These are phyloP conservation scores for Oidiodendron maius DNA, from an alignment of 495 filamentous ascomycete species.

Conservation along the genomic window DNA sequence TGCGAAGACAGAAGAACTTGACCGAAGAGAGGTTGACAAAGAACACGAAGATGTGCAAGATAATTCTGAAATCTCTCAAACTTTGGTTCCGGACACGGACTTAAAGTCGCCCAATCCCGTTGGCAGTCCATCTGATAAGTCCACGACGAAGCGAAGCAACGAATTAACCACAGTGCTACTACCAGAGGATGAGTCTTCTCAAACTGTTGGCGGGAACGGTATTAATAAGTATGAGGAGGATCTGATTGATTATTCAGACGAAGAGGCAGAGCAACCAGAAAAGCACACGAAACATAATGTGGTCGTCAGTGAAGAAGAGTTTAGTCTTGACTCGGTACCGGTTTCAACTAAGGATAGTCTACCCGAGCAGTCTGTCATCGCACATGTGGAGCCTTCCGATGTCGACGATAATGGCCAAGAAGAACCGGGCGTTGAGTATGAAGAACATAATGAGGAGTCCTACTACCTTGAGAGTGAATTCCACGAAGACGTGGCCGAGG, in stretches of 20 bases:
- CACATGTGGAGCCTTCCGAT: too few species aligned
- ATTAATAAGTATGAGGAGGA: conserved; percentile 24
- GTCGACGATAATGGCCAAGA: too few species aligned
- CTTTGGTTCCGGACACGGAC: neutral
- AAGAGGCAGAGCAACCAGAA: conserved; percentile 29
- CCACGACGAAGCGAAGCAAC: neutral
- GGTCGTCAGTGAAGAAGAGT: conserved; percentile 11
- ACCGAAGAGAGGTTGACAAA: neutral
- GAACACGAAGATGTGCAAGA: neutral
- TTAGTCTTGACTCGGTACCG: conserved; percentile 15
- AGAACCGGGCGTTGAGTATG: conserved; percentile 8
- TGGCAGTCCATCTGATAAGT: neutral
- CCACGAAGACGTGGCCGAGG: neutral
- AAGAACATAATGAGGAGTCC: conserved; percentile 8
- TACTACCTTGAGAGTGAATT: neutral
- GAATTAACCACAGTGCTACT: neutral
- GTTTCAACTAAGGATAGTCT: conserved; percentile 5
- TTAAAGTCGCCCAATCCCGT: too few species aligned
- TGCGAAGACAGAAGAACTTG: neutral
- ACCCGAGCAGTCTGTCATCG: neutral
- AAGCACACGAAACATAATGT: too few species aligned
- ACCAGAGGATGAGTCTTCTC: neutral
- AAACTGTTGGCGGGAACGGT: conserved; percentile 5
- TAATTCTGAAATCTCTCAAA: neutral
- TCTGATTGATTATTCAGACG: conserved; percentile 36